A percentile compares a stretch with the other conserved stretches of the same genome.
phyloP scores from a whole-genome alignment of 2,329 filamentous ascomycete genomes.

The Epichloe gansuensis region DNA sequence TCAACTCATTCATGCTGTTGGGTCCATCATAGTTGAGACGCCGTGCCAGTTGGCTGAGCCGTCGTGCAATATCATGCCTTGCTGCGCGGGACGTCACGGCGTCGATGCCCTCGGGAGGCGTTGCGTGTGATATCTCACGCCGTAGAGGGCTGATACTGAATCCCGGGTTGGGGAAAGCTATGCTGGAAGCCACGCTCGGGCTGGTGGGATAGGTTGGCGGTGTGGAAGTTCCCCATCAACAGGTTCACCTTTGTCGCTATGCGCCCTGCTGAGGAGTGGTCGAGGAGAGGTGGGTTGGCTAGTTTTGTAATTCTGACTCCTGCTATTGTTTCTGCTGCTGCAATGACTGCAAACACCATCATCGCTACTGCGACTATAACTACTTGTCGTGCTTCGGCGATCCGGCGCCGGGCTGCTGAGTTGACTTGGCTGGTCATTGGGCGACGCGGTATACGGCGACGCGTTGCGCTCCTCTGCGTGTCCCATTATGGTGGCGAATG shows the following conservation, averaged over 20 bases:
- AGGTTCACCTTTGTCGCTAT: constrained; percentile 4
- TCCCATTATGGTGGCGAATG: constrained; percentile 1
- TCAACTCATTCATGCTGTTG: constrained; percentile 23
- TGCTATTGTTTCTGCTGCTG: constrained; percentile 8
- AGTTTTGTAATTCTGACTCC: constrained; percentile 1
- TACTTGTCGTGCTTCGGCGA: constrained; percentile 8
- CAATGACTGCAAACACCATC: constrained; percentile 7
- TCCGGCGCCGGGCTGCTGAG: constrained; percentile 6
- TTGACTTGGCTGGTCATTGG: not conserved
- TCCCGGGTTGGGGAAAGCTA: constrained; percentile 18
- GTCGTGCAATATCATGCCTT: constrained; percentile 33
- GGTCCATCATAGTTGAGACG: constrained; percentile 23
- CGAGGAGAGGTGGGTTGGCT: constrained; percentile 3
- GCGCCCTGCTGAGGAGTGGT: constrained; percentile 1
- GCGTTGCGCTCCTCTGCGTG: constrained; percentile 1
- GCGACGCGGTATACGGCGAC: not conserved
- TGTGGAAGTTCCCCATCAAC: constrained; percentile 6
- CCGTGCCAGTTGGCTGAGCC: constrained; percentile 26
- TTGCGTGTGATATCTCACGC: constrained; percentile 13
- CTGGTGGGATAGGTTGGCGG: constrained; percentile 21
- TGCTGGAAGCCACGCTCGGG: constrained; percentile 22
- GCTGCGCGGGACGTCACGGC: constrained; percentile 14
- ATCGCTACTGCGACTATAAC: constrained; percentile 8
- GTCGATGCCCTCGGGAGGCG: constrained; percentile 4
- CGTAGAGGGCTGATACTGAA: constrained; percentile 18